phyloP scores from a whole-genome alignment of 1,139 yeast species.

The Yamadazyma kanchanaburiensis region DNA sequence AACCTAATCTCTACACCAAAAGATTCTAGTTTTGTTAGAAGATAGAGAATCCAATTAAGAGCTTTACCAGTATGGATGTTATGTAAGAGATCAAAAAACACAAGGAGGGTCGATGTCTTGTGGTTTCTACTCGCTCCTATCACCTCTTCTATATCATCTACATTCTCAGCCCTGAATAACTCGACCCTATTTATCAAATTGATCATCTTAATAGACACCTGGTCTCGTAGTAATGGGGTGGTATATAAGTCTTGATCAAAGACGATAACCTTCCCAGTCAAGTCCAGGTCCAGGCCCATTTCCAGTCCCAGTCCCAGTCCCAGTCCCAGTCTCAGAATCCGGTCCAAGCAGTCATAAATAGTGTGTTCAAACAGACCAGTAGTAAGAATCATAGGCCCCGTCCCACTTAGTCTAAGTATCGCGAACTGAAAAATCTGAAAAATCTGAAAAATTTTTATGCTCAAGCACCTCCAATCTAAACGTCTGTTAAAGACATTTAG shows the following conservation, averaged over 20 bases:
- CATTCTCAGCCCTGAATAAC: constrained; percentile 8
- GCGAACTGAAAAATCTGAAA: not conserved
- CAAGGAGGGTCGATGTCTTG: too few relatives aligned
- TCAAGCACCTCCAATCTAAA: not conserved
- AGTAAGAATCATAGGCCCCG: too few relatives aligned
- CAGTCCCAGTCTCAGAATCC: too few relatives aligned
- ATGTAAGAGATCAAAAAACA: constrained; percentile 9
- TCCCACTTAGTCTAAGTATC: too few relatives aligned
- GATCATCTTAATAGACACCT: constrained; percentile 1
- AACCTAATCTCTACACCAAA: not conserved
- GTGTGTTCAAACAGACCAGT: too few relatives aligned
- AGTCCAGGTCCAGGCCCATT: not conserved
- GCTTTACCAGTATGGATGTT: constrained; percentile 1
- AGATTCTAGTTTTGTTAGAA: not conserved
- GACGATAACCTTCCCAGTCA: constrained; percentile 5
- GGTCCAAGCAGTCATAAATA: too few relatives aligned
- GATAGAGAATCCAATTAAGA: not conserved
- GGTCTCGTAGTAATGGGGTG: not conserved
- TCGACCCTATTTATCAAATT: constrained; percentile 5
- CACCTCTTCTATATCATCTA: constrained; percentile 8
- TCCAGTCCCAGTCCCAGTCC: not conserved
- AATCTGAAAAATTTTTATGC: not conserved
- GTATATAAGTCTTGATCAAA: constrained; percentile 5
- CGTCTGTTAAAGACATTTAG: not conserved
- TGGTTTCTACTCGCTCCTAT: constrained; percentile 1